Evolutionary conservation across 305 asterid species (phyloP).

Genomic region (Coffea humblotiana): DNA sequence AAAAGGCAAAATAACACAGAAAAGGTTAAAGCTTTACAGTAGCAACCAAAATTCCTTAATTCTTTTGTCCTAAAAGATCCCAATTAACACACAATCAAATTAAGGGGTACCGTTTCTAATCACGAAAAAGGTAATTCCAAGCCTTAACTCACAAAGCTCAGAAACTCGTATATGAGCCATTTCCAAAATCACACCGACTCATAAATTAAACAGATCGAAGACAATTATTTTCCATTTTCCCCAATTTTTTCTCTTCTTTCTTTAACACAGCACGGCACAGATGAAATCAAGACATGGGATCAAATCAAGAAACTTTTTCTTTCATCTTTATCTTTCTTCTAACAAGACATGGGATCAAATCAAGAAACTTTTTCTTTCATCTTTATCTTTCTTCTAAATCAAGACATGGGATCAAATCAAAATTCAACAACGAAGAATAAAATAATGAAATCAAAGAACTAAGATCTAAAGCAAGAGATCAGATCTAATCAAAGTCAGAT

Average conservation of each 20-base stretch:
- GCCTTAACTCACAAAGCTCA: not conserved
- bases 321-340: not conserved
- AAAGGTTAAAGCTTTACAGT: not conserved
- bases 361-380: too few relatives aligned
- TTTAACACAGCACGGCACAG: not conserved
- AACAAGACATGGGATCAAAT: not conserved
- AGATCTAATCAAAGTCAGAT: conserved; percentile 32
- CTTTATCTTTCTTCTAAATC: not conserved
- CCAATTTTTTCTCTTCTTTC: not conserved
- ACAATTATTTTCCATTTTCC: not conserved
- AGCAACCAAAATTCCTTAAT: not conserved
- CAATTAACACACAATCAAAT: not conserved
- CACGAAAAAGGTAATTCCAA: not conserved
- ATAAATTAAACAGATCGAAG: not conserved
- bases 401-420: not conserved
- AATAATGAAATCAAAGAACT: not conserved
- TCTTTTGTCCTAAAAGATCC: not conserved
- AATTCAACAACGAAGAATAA: not conserved
- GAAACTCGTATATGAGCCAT: not conserved
- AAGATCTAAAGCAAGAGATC: conserved; percentile 11
- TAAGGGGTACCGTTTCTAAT: not conserved
- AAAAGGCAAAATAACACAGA: not conserved
- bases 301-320: not conserved
- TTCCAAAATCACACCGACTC: not conserved
- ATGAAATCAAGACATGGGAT: not conserved